Evolutionary conservation across 768 basidiomycete species (phyloP), one percentile per base, ranked within the genome.

Genomic region (Auricularia cornea): DNA sequence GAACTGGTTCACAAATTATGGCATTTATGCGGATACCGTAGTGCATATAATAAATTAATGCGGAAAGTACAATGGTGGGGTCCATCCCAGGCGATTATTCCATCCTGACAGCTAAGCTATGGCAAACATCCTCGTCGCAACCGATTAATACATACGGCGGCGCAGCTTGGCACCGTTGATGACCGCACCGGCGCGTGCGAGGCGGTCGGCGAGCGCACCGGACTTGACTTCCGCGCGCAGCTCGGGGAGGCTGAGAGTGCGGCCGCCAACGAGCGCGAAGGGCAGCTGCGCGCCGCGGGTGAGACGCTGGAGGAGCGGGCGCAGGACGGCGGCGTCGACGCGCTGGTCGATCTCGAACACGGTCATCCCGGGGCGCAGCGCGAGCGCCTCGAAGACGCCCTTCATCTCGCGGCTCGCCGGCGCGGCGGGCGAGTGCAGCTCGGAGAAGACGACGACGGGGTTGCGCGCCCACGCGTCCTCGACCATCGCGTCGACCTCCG

Each of bases 371-470:
- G 90, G 90, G 0, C 74, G 76, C 44, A 92, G 79, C 67, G 84
- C 74, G 72, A 89, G 74, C 6, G 74, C 77, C 1, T 76, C 70
- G 3, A 93, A 74, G 6, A 87, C 78, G 12, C 77, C 66, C 68
- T 89, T 90, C 30, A 89, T 71, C 67, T 90, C 89, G 52, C 89
- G 82, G 2, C 87, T 86, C 28, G 78, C 70, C 0, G 86, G 78
- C 1, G 88, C 44, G 6, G 44, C 44, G 23, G 44, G 11, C 20
- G 44, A 48, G 56, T 72, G 33, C 68, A 84, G 90, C 80, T 90
- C 89, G 52, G 86, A 81, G 69, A 88, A 91, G 16, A 92, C 75
- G 64, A 92, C 82, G 38, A 92, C 84, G 0, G 91, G 90, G 68
- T 89, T 85, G 41, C 81, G 79, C 3, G 79, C 68, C 91, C 90